phyloP scores from a whole-genome alignment of 768 basidiomycete species.

The Serpula lacrymans region DNA sequence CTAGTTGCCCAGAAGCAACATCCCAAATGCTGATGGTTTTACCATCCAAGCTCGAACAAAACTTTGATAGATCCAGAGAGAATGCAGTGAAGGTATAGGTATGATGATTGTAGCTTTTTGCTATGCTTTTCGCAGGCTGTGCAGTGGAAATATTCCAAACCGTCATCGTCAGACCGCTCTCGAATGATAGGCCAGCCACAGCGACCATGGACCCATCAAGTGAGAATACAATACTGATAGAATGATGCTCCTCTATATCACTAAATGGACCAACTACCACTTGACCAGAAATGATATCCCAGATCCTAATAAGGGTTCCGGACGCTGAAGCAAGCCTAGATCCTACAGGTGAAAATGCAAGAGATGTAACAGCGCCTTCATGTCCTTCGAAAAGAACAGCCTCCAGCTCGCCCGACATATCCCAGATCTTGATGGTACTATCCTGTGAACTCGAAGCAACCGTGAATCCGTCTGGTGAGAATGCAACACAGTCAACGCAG shows the following conservation, averaged over 20 bases:
- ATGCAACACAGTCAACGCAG: constrained; percentile 1
- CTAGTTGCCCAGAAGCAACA: constrained; percentile 3
- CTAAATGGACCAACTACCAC: too few species aligned
- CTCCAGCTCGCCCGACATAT: constrained; percentile 4
- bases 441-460: constrained; percentile 17
- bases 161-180: too few species aligned
- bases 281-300: too few species aligned
- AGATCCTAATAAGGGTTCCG: constrained; percentile 34
- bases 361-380: neutral
- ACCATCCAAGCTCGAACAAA: constrained; percentile 7
- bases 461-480: constrained; percentile 9
- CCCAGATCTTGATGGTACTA: constrained; percentile 15
- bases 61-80: constrained; percentile 8
- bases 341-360: constrained; percentile 31
- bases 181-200: too few species aligned
- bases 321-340: constrained; percentile 32
- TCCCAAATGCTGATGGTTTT: constrained; percentile 20
- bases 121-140: too few species aligned
- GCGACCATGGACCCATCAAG: too few species aligned
- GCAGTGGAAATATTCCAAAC: too few species aligned
- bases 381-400: constrained; percentile 6
- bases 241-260: too few species aligned
- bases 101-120: too few species aligned
- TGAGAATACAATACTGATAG: too few species aligned
- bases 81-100: too few species aligned